Conservation (phyloP, 495 filamentous ascomycete species). For the Penicillium roqueforti region DNA sequence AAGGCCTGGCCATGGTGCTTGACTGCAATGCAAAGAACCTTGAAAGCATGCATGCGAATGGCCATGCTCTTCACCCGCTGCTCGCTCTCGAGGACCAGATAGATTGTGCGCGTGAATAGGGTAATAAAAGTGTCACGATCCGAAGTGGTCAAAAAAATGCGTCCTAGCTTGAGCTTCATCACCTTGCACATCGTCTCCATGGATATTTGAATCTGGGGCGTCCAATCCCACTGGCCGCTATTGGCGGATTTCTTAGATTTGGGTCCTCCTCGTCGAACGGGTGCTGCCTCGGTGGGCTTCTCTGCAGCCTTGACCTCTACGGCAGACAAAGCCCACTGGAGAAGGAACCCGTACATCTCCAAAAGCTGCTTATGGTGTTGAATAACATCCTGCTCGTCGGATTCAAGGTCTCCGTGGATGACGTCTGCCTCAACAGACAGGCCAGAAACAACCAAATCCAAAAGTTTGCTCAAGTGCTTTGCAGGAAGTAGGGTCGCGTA, state of each 20-base stretch:
- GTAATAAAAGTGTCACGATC: constrained; percentile 93
- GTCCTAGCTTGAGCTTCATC: constrained; percentile 83
- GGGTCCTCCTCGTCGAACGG: constrained; percentile 64
- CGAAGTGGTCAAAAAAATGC: constrained; percentile 93
- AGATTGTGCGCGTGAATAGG: constrained; percentile 89
- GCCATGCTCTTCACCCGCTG: constrained; percentile 84
- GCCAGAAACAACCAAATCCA: constrained; percentile 89
- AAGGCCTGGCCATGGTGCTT: constrained; percentile 98
- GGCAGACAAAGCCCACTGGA: constrained; percentile 91
- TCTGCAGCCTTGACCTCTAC: constrained; percentile 92
- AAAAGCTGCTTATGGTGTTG: constrained; percentile 84
- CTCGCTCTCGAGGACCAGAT: constrained; percentile 91
- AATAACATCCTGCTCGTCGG: constrained; percentile 82
- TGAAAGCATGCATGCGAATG: constrained; percentile 94
- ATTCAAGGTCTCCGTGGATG: constrained; percentile 79
- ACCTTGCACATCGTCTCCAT: constrained; percentile 95
- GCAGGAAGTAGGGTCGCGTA: constrained; percentile 75
- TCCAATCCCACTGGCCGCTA: constrained; percentile 84
- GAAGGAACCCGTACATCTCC: constrained; percentile 89
- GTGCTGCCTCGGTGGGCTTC: constrained; percentile 66
- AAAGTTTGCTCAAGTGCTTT: constrained; percentile 81
- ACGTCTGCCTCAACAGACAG: constrained; percentile 89
- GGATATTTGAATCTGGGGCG: constrained; percentile 77
- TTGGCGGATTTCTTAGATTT: constrained; percentile 76
- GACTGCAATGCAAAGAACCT: constrained; percentile 91